A percentile compares a stretch with the other conserved stretches of the same genome.
Conservation (phyloP, 2,329 filamentous ascomycete genomes). For the Stemphylium beticola region DNA sequence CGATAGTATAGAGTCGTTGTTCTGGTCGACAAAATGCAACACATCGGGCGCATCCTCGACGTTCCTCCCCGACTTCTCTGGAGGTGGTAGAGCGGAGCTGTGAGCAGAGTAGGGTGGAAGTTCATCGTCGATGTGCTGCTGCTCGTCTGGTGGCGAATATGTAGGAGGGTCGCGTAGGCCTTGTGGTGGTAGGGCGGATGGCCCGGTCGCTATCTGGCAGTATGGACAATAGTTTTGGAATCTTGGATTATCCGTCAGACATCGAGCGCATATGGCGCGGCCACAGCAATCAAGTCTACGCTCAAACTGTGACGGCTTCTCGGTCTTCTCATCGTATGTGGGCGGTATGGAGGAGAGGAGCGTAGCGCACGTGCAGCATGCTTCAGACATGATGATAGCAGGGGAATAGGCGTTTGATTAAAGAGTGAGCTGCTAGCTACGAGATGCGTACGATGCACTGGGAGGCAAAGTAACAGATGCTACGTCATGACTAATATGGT, state of each 20-base stretch:
- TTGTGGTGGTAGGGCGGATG: constrained; percentile 64
- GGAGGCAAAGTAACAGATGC: constrained; percentile 26
- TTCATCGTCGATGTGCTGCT: constrained; percentile 42
- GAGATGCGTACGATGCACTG: constrained; percentile 7
- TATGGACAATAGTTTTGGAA: constrained; percentile 74
- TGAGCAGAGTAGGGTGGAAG: constrained; percentile 54
- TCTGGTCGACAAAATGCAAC: constrained; percentile 75
- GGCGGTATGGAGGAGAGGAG: constrained; percentile 63
- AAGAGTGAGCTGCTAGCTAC: neutral
- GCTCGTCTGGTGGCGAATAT: constrained; percentile 58
- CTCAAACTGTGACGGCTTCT: constrained; percentile 67
- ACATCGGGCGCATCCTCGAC: constrained; percentile 63
- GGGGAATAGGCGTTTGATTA: neutral
- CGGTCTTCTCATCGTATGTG: constrained; percentile 60
- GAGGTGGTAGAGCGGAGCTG: constrained; percentile 27
- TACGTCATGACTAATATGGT: constrained; percentile 45
- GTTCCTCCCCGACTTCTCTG: constrained; percentile 38
- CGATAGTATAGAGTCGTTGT: constrained; percentile 70
- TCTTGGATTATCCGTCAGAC: constrained; percentile 71
- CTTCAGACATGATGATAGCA: constrained; percentile 44
- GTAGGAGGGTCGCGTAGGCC: constrained; percentile 72
- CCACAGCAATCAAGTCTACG: constrained; percentile 72
- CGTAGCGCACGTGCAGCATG: constrained; percentile 74
- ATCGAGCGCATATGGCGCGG: constrained; percentile 73
- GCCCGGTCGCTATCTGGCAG: constrained; percentile 72